Percentiles rank a stretch among this genome's conserved stretches.
phyloP scores from a whole-genome alignment of 345 rosid species.

The Lagerstroemia speciosa region DNA sequence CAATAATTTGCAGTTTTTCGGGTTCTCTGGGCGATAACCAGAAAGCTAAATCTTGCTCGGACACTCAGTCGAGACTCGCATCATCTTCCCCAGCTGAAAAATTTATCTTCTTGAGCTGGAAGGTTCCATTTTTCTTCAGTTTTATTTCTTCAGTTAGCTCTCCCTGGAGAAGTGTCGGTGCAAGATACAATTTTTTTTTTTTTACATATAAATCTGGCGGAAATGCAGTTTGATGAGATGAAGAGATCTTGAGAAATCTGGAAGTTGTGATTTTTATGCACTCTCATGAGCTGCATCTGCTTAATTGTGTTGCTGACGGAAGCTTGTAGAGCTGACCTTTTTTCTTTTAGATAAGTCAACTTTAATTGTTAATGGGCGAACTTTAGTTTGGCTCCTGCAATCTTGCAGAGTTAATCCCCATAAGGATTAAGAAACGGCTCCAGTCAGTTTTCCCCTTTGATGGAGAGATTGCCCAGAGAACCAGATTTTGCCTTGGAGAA shows the following conservation, averaged over 20 bases:
- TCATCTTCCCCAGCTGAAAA: background rate
- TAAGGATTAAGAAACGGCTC: background rate
- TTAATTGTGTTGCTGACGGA: background rate
- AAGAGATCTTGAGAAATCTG: slow-evolving; percentile 2
- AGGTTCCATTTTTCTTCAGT: background rate
- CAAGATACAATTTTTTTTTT: background rate
- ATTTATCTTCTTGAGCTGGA: background rate
- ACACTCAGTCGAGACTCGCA: background rate
- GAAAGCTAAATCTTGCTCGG: too few relatives aligned
- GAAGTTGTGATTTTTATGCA: background rate
- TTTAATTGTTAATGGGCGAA: background rate
- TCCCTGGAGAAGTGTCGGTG: background rate
- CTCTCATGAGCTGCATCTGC: background rate
- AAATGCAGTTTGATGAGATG: background rate
- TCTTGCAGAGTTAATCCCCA: too few relatives aligned
- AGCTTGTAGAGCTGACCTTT: background rate
- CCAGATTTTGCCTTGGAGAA: background rate
- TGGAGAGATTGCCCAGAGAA: background rate
- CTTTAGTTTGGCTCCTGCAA: background rate
- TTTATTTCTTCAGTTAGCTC: too few relatives aligned
- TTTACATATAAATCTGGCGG: background rate
- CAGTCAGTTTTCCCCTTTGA: background rate
- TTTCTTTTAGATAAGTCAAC: background rate
- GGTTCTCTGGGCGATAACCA: background rate
- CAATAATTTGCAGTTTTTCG: background rate